Evolutionary conservation across 805 yeast species (phyloP).

Genomic region (Blastobotrys robertii): DNA sequence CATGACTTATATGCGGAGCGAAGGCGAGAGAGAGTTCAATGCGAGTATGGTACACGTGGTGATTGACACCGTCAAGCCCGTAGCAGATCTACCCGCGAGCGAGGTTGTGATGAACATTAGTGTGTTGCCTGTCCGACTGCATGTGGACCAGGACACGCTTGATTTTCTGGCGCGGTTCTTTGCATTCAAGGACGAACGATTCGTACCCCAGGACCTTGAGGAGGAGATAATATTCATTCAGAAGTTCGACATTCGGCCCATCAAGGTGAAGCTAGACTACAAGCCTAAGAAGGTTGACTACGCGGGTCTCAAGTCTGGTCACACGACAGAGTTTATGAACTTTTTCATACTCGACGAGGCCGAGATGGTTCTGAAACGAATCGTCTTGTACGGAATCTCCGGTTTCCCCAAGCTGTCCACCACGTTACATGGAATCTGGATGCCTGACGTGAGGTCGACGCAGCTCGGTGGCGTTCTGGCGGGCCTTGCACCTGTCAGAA

Average conservation of each 20-base stretch:
- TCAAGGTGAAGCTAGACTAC: conserved; percentile 70
- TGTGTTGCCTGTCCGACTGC: conserved; percentile 67
- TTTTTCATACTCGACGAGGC: conserved; percentile 86
- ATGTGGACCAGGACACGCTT: conserved; percentile 87
- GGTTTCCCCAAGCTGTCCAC: conserved; percentile 58
- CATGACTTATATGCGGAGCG: conserved; percentile 55
- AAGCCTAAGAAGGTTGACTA: conserved; percentile 86
- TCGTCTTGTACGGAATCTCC: conserved; percentile 61
- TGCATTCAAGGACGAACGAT: conserved; percentile 64
- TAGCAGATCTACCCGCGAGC: conserved; percentile 50
- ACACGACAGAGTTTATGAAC: conserved; percentile 77
- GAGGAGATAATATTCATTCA: conserved; percentile 56
- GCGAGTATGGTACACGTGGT: conserved; percentile 49
- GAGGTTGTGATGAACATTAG: conserved; percentile 49
- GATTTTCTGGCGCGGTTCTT: conserved; percentile 75
- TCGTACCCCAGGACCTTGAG: conserved; percentile 31
- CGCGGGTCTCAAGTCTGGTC: conserved; percentile 77
- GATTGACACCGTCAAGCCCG: conserved; percentile 56
- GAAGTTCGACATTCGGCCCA: conserved; percentile 39
- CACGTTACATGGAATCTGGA: conserved; percentile 63
- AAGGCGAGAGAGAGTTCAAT: conserved; percentile 62
- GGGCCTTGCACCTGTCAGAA: conserved; percentile 74
- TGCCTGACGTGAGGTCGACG: conserved; percentile 74
- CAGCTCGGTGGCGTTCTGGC: conserved; percentile 75
- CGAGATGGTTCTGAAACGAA: conserved; percentile 50